Conservation (phyloP, 2,329 filamentous ascomycete genomes). For the Xylaria sp. region DNA sequence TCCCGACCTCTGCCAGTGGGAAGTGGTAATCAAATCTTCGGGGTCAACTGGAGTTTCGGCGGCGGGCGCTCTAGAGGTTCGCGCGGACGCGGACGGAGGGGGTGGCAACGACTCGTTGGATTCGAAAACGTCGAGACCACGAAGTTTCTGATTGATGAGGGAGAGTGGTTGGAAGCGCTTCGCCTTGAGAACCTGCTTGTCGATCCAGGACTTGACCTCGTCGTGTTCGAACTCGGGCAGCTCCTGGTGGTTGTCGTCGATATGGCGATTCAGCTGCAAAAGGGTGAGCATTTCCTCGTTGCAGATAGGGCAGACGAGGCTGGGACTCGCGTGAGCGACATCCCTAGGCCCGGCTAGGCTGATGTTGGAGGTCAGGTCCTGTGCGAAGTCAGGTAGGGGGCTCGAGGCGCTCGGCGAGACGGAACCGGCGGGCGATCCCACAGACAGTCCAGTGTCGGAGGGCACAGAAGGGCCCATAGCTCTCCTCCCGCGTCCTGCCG, state of each 20-base stretch:
- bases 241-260: slow-evolving; percentile 90
- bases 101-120: slow-evolving; percentile 72
- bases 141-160: slow-evolving; percentile 89
- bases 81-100: slow-evolving; percentile 42
- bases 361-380: slow-evolving; percentile 83
- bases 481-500: slow-evolving; percentile 47
- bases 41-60: slow-evolving; percentile 66
- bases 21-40: slow-evolving; percentile 84
- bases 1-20: slow-evolving; percentile 85
- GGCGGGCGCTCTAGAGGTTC: slow-evolving; percentile 43
- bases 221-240: slow-evolving; percentile 87
- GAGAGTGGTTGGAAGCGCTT: slow-evolving; percentile 92
- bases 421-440: slow-evolving; percentile 68
- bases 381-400: slow-evolving; percentile 71
- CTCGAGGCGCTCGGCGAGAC: slow-evolving; percentile 50
- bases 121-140: slow-evolving; percentile 91
- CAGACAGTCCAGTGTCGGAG: slow-evolving; percentile 76
- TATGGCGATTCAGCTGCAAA: slow-evolving; percentile 83
- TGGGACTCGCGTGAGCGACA: slow-evolving; percentile 63
- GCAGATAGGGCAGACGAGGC: slow-evolving; percentile 94
- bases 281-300: slow-evolving; percentile 97
- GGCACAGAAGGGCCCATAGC: slow-evolving; percentile 57
- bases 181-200: slow-evolving; percentile 90
- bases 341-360: slow-evolving; percentile 65
- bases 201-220: slow-evolving; percentile 96